These are phyloP conservation scores for Tilletia horrida DNA, from an alignment of 1,284 basidiomycete species.

Conservation along the genomic window DNA sequence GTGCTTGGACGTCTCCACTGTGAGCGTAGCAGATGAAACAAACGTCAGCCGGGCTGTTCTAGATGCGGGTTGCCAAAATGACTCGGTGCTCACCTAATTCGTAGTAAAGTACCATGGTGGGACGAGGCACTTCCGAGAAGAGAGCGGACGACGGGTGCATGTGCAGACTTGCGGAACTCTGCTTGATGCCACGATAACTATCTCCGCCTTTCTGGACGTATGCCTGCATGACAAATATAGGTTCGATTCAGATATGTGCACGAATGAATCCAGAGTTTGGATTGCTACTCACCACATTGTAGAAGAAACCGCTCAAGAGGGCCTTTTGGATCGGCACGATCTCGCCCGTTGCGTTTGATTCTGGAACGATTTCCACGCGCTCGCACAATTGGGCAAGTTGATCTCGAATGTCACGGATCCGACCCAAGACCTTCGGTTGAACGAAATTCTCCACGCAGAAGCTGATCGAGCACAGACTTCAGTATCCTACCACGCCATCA, in stretches of 20 bases:
- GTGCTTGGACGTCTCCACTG: slow-evolving; percentile 62
- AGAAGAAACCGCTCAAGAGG: slow-evolving; percentile 90
- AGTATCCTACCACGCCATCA: slow-evolving; percentile 60
- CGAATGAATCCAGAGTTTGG: neutral
- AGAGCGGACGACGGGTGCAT: slow-evolving; percentile 93
- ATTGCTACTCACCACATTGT: slow-evolving; percentile 65
- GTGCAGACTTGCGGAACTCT: slow-evolving; percentile 81
- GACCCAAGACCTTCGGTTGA: slow-evolving; percentile 89
- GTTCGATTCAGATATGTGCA: neutral
- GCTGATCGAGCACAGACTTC: neutral
- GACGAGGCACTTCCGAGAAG: slow-evolving; percentile 90
- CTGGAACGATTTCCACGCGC: slow-evolving; percentile 87
- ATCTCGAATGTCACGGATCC: slow-evolving; percentile 90
- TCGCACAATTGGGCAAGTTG: slow-evolving; percentile 93
- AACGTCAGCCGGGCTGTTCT: too few relatives aligned
- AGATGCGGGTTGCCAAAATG: too few relatives aligned
- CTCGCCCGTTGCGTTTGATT: slow-evolving; percentile 79
- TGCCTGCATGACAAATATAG: slow-evolving; percentile 23
- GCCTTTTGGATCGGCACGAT: slow-evolving; percentile 91
- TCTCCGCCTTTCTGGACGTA: slow-evolving; percentile 48
- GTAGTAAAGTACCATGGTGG: slow-evolving; percentile 82
- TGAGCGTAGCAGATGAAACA: neutral
- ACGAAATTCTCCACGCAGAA: slow-evolving; percentile 72
- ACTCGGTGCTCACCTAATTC: slow-evolving; percentile 62
- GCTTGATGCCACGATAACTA: slow-evolving; percentile 82